Conservation (phyloP, 1,284 basidiomycete genomes). For the Sanghuangporus baumii region DNA sequence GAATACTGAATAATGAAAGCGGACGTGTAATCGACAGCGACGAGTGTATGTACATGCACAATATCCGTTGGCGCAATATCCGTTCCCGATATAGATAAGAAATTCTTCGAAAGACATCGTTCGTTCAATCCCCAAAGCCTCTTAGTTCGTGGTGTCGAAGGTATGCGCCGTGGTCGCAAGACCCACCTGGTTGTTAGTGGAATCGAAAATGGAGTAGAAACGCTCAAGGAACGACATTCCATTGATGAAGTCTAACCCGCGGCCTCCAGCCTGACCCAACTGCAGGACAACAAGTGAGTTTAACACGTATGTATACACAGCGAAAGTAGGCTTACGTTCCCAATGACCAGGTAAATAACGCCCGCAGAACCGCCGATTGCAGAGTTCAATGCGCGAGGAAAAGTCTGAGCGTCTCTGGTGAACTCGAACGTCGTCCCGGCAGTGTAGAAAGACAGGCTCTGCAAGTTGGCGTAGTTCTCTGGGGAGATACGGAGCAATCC, state of each 20-base stretch:
- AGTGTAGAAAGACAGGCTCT: slow-evolving; percentile 19
- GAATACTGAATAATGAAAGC: no score
- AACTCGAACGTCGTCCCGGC: slow-evolving; percentile 17
- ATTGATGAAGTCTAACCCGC: slow-evolving; percentile 36
- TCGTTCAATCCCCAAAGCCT: background rate
- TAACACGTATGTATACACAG: slow-evolving; percentile 5
- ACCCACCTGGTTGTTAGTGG: slow-evolving; percentile 20
- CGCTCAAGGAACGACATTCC: slow-evolving; percentile 36
- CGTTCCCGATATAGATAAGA: no score
- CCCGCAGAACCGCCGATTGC: slow-evolving; percentile 15
- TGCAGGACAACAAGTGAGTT: background rate
- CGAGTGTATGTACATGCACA: no score
- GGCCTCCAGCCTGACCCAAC: slow-evolving; percentile 25
- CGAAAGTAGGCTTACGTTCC: slow-evolving; percentile 7
- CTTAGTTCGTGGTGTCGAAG: slow-evolving; percentile 19
- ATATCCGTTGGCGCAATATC: no score
- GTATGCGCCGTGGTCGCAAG: slow-evolving; percentile 21
- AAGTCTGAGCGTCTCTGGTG: slow-evolving; percentile 18
- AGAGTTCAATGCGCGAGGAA: slow-evolving; percentile 17
- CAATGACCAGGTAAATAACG: slow-evolving; percentile 39
- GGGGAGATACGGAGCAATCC: slow-evolving; percentile 17
- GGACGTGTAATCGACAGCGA: no score
- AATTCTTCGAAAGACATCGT: background rate
- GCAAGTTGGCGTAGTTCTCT: slow-evolving; percentile 9
- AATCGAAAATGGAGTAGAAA: slow-evolving; percentile 40